phyloP scores from a whole-genome alignment of 1,284 basidiomycete genomes.

The Abortiporus biennis region DNA sequence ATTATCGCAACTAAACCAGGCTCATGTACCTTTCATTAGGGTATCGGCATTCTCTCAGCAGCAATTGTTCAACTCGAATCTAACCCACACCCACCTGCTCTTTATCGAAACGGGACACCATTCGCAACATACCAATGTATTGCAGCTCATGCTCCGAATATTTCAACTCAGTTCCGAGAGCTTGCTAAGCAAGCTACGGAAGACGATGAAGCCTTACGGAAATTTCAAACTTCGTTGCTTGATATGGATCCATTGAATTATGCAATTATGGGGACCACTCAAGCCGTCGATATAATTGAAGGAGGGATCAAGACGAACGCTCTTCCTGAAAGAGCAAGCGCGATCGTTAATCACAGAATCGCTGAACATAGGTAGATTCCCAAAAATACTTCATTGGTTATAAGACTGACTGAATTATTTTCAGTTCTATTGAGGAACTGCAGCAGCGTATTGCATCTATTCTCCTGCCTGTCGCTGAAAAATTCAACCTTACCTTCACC shows the following conservation, averaged over 20 bases:
- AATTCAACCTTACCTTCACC: constrained; percentile 46
- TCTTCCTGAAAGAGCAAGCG: constrained; percentile 47
- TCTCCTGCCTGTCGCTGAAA: constrained; percentile 33
- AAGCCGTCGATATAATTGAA: constrained; percentile 61
- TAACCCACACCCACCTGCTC: constrained; percentile 32
- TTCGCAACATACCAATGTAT: constrained; percentile 39
- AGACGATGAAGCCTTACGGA: constrained; percentile 36
- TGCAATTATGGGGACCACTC: constrained; percentile 53
- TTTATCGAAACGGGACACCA: constrained; percentile 28
- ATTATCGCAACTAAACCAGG: background rate
- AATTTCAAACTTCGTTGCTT: constrained; percentile 33
- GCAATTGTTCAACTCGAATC: constrained; percentile 44
- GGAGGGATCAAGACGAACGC: constrained; percentile 63
- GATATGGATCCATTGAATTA: constrained; percentile 17
- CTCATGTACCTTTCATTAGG: constrained; percentile 19
- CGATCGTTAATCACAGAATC: constrained; percentile 49
- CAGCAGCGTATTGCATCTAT: constrained; percentile 33
- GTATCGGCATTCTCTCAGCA: constrained; percentile 48
- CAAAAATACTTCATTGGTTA: background rate
- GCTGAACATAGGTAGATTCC: constrained; percentile 32
- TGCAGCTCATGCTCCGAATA: constrained; percentile 38
- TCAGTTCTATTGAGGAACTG: constrained; percentile 38
- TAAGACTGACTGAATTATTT: constrained; percentile 22
- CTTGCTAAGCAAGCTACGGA: constrained; percentile 29
- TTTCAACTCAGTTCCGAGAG: constrained; percentile 32